Evolutionary conservation across 2,329 filamentous ascomycete species (phyloP).

Genomic region (Phoma herbarum): DNA sequence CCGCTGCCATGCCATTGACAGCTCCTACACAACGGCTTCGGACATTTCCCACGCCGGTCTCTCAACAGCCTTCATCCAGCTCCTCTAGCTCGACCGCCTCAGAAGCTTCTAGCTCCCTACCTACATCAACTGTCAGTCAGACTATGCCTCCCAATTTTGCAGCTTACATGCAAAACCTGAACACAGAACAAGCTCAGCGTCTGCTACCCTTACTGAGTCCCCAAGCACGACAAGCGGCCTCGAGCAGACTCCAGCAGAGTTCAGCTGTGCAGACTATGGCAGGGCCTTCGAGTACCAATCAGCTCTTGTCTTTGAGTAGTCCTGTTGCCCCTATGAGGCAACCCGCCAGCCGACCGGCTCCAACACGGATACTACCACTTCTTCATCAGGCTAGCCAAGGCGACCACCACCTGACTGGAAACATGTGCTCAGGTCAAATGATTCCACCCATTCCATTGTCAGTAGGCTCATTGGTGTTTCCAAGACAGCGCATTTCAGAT

Average conservation of each 20-base stretch:
- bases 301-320: background rate
- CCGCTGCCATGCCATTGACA: background rate
- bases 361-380: background rate
- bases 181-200: slow-evolving; percentile 14
- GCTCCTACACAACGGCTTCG: slow-evolving; percentile 3
- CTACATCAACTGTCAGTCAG: background rate
- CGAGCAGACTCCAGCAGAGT: background rate
- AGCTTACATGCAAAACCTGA: slow-evolving; percentile 25
- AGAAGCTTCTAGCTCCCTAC: background rate
- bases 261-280: background rate
- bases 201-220: slow-evolving; percentile 19
- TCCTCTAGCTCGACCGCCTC: background rate
- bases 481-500: background rate
- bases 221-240: slow-evolving; percentile 12
- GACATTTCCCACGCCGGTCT: slow-evolving; percentile 4
- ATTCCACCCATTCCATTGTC: background rate
- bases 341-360: background rate
- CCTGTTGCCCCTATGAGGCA: background rate
- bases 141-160: slow-evolving; percentile 11
- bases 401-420: background rate
- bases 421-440: background rate
- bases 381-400: background rate
- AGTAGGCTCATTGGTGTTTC: background rate
- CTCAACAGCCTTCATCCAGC: background rate
- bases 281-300: background rate